phyloP scores from a whole-genome alignment of 208 protist genomes.

The Paratrypanosoma confusum region DNA sequence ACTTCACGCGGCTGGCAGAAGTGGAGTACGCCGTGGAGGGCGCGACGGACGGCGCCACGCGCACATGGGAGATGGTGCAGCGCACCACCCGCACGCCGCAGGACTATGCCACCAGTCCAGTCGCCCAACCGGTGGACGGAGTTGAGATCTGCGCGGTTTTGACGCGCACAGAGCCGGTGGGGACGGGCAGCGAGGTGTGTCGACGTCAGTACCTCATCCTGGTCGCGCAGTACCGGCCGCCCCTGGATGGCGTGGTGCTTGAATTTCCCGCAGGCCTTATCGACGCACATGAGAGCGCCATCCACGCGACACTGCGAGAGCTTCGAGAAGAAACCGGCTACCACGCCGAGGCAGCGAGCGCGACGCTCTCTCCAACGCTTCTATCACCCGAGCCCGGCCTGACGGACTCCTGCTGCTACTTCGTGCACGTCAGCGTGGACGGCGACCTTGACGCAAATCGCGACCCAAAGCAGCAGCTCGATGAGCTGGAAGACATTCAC shows the following conservation, averaged over 20 bases:
- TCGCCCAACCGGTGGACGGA: constrained; percentile 38
- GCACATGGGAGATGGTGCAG: constrained; percentile 62
- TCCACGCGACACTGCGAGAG: constrained; percentile 55
- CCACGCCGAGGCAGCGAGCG: constrained; percentile 24
- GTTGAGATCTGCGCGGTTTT: constrained; percentile 64
- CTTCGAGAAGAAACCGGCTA: constrained; percentile 80
- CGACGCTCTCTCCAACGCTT: constrained; percentile 26
- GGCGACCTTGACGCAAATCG: constrained; percentile 31
- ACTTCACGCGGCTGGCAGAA: too few relatives aligned
- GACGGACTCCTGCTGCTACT: constrained; percentile 50
- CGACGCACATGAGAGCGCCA: constrained; percentile 40
- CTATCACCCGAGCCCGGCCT: constrained; percentile 54
- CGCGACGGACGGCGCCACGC: too few relatives aligned
- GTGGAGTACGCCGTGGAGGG: too few relatives aligned
- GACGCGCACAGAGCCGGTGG: too few relatives aligned
- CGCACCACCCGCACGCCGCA: constrained; percentile 29
- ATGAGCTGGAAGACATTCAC: constrained; percentile 69
- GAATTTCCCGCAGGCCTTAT: constrained; percentile 82
- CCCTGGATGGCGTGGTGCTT: constrained; percentile 44
- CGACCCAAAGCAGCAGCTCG: constrained; percentile 37
- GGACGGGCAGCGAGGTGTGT: too few relatives aligned
- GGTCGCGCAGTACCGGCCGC: constrained; percentile 73
- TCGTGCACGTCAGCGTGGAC: constrained; percentile 50
- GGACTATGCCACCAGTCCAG: constrained; percentile 19
- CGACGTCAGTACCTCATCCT: constrained; percentile 59